Base-by-base conservation (phyloP, 768 basidiomycete species). In the Pholiota molesta region DNA sequence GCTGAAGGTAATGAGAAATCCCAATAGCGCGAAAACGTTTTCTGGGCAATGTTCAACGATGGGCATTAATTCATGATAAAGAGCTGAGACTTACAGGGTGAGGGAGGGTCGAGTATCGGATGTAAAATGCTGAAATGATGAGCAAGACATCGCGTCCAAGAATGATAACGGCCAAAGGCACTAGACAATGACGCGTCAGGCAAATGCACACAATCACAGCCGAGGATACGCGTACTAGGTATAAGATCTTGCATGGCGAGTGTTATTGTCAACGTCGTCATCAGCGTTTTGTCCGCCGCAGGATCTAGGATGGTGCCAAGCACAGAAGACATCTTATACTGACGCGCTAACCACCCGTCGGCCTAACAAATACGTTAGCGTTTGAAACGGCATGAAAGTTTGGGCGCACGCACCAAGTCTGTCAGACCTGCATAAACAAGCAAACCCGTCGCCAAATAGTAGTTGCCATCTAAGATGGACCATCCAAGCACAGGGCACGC, bases 281-380 rank as follows among this genome's bases (percentile, higher is more conserved):
- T 91, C 45, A 99, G 78, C 11, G 86, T 82, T 75, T 99, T 99
- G 83, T 99, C 97, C 2, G 97, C 97, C 0, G 97, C 94, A 13
- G 97, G 97, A 73, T 99, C 97, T 13, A 99, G 83, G 60, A 99
- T 95, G 9, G 93, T 92, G 19, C 97, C 97, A 19, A 99, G 81
- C n/a, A 99, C 95, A 13, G 93, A 87, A 56, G 84, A 84, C 90
- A 93, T 94, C 28, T 91, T 88, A 79, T 83, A 98, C 59, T 83
- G 83, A 66, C 97, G 82, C 0, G 97, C 97, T 62, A 99, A 75
- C 71, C 79, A 98, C 0, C 97, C 97, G 69, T 99, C 97, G 59
- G 89, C 83, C 97, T 99, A 51, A 26, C 13, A 17, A 37, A 35
- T 6, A 35, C 19, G 19, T 42, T 35, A 13, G 63, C 37, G n/a